phyloP scores from a whole-genome alignment of 768 basidiomycete genomes.

The Lepiota venenata region DNA sequence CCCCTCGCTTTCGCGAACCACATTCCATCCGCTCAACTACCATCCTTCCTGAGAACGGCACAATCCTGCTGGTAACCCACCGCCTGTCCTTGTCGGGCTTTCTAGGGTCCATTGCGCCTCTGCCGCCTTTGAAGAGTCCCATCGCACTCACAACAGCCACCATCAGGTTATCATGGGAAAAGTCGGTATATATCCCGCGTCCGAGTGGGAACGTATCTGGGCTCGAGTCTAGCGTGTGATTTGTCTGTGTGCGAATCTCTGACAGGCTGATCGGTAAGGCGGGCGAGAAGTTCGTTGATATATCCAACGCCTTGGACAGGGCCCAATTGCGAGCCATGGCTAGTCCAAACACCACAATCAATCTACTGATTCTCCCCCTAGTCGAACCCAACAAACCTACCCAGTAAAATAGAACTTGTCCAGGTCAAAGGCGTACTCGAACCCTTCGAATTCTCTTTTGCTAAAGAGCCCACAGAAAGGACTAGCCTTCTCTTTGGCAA shows the following conservation, averaged over 20 bases:
- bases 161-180: slow-evolving; percentile 86
- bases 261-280: slow-evolving; percentile 63
- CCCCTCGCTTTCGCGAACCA: neutral
- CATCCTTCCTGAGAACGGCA: slow-evolving; percentile 75
- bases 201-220: slow-evolving; percentile 70
- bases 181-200: slow-evolving; percentile 68
- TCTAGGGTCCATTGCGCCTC: slow-evolving; percentile 29
- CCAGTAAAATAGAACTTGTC: slow-evolving; percentile 79
- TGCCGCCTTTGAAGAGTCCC: slow-evolving; percentile 45
- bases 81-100: slow-evolving; percentile 28
- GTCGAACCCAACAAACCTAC: slow-evolving; percentile 29
- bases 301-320: slow-evolving; percentile 78
- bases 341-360: slow-evolving; percentile 22
- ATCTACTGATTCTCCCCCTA: neutral
- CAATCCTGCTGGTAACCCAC: slow-evolving; percentile 58
- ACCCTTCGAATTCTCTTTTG: slow-evolving; percentile 55
- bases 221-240: slow-evolving; percentile 62
- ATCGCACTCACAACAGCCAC: slow-evolving; percentile 67
- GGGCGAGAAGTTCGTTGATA: slow-evolving; percentile 81
- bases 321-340: slow-evolving; percentile 67
- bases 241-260: slow-evolving; percentile 71
- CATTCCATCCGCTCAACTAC: slow-evolving; percentile 71
- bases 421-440: slow-evolving; percentile 71
- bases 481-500: slow-evolving; percentile 45
- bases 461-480: slow-evolving; percentile 77